These are phyloP conservation scores for Panicum hallii DNA, from an alignment of 202 grass and related monocot species.

Conservation along the genomic window DNA sequence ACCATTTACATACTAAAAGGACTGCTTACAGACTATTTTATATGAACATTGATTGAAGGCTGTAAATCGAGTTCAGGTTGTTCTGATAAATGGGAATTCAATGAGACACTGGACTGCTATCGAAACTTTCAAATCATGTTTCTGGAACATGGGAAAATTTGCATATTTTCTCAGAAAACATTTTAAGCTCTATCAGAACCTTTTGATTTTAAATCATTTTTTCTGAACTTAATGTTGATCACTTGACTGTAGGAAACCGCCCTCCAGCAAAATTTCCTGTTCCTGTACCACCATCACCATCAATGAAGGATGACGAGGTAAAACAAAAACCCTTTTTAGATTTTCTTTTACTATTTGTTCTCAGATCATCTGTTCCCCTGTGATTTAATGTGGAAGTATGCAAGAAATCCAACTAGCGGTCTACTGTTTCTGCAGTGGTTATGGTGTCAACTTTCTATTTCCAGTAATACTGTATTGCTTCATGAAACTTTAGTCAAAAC, in stretches of 20 bases:
- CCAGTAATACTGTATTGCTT: conserved; percentile 14
- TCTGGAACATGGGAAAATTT: no score
- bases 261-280: conserved; percentile 92
- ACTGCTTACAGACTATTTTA: no score
- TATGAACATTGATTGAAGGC: no score
- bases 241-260: conserved; percentile 66
- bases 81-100: no score
- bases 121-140: no score
- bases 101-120: no score
- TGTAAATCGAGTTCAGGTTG: no score
- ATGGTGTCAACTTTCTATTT: conserved; percentile 13
- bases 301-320: conserved; percentile 85
- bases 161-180: no score
- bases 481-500: conserved; percentile 9
- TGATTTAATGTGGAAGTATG: conserved; percentile 15
- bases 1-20: no score
- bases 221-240: conserved; percentile 29
- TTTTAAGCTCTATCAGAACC: background rate
- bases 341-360: conserved; percentile 27
- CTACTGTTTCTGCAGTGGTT: conserved; percentile 33
- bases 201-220: conserved; percentile 12
- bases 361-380: conserved; percentile 26
- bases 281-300: conserved; percentile 74
- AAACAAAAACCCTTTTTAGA: conserved; percentile 2
- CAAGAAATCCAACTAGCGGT: background rate